Base-by-base conservation (phyloP, 2,329 filamentous ascomycete genomes). In the Fusarium sp. region DNA sequence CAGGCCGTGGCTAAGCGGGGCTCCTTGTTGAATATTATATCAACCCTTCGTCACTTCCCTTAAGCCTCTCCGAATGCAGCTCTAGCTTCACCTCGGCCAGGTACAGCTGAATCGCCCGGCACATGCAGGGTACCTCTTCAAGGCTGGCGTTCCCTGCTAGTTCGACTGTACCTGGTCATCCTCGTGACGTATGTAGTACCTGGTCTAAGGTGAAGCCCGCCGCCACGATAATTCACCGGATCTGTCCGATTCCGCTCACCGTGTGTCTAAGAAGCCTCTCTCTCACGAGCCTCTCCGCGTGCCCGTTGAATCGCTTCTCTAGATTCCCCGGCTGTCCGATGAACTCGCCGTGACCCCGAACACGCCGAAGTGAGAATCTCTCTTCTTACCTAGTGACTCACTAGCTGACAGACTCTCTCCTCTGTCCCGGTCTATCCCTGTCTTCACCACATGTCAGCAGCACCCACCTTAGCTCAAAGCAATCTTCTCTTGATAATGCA, bases 161-260 rank as follows among this genome's bases (percentile, higher is more conserved):
- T 5, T 13, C 24, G 4, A 1, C n/a, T 34, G 68, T 70, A 70
- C 27, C 37, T 20, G 27, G 47, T 63, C 64, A 72, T 59, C 62
- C 47, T 22, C 29, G 47, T 27, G 35, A 64, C 47, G 47, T 56
- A 50, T 18, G 27, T 52, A 52, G 47, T 31, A 47, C 40, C 38
- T 47, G 38, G 57, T 10, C 57, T 24, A 24, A 56, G 61, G 75
- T 64, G 68, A 71, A 72, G 67, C 56, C 66, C 64, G 61, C 56
- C 70, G 64, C 64, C 54, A 77, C 76, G 76, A 78, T 76, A 78
- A 78, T 78, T 72, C 67, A 69, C 67, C 76, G 76, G 76, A 76
- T 37, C 65, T 58, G 54, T 35, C 64, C 42, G 47, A 18, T 34
- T 54, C 66, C 50, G 38, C 64, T 71, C 62, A 64, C 59, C 64